Base-by-base conservation (phyloP, 2,329 filamentous ascomycete genomes). In the Scorias spongiosa region DNA sequence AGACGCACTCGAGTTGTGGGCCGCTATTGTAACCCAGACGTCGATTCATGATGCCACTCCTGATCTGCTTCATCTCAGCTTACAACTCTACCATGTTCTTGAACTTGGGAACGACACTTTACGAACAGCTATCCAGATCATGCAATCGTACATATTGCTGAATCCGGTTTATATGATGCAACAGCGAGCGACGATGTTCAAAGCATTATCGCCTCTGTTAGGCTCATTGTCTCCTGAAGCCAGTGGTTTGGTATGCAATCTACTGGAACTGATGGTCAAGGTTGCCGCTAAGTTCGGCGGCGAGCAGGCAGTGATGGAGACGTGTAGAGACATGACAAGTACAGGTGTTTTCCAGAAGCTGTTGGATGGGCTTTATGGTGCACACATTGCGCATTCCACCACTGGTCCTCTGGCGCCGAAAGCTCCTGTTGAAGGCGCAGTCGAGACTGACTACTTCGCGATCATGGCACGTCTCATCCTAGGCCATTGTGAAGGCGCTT, bases 1-100 rank as follows among this genome's bases (percentile, higher is more conserved):
- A 48, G 91, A 98, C 59, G 84, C 86, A 0, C 69, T 96, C 11
- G 88, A 95, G 44, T 74, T 98, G 2, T 96, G 89, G 89, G 72
- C 75, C 29, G 76, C 81, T 2, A 77, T 95, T 10, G 75, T 86
- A 0, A 70, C 74, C n/a, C 74, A 79, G 6, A 78, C 66, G 40
- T 62, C 67, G 12, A 54, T 61, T 36, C 42, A 45, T 9, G 54
- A 65, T n/a, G 57, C 63, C 2, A 62, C 66, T 1, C 55, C 59
- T 1, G 65, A 68, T 18, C 56, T 70, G 1, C 52, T 71, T 7
- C 55, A 59, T 18, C 55, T 71, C 1, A 55, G 66, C 4, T 62
- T 60, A 5, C 65, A 66, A 45, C 57, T 74, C 5, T 63, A 71
- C 26, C 63, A 65, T 0, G 59, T 70, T 2, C 71, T 68, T 46